Evolutionary conservation across 129 eudicot genomes (phyloP), one percentile per base, ranked within the genome.

Genomic region (Escallonia herrerae): DNA sequence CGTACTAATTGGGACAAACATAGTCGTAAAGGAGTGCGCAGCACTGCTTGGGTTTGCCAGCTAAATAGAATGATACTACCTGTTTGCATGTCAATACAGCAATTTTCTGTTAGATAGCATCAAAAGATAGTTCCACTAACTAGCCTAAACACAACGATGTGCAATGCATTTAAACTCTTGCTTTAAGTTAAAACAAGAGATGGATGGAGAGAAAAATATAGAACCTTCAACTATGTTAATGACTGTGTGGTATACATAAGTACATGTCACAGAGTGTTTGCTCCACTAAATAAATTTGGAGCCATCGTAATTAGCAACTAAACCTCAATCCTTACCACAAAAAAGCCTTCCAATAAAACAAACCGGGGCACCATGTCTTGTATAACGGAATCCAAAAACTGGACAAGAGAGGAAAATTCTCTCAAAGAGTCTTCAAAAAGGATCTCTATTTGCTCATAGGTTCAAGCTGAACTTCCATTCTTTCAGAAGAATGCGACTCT

Each of bases 401-500:
- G 72, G 40, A 41, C 53, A 65, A 42, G 15, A 74, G 53, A 6
- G 11, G 58, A 43, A 67, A 54, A 60, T 67, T 67, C 48, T 43
- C 12, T 37, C 65, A 51, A 69, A 33, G 7, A 56, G 22, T 49
- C 5, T 39, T 61, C 15, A 10, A 33, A 67, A 63, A 65, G 61
- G 33, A 43, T 58, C 22, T 56, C 87, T 87, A 91, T 79, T 82
- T 76, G 49, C 63, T 56, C 64, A 91, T 60, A 54, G 96, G 84
- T 80, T 88, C 96, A 59, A 91, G 75, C 72, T 91, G 96, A 79
- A 91, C 74, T 84, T 91, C 98, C 76, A 75, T 77, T 74, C 84
- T 80, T 50, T 73, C 85, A n/a, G 88, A 80, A 64, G 83, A 40
- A 64, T 45, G 62, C 13, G 78, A 44, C 55, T 83, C 75, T 74